Evolutionary conservation across 163 green algal genomes (phyloP), one percentile per base, ranked within the genome.

Genomic region (Smithsoniella earleae): DNA sequence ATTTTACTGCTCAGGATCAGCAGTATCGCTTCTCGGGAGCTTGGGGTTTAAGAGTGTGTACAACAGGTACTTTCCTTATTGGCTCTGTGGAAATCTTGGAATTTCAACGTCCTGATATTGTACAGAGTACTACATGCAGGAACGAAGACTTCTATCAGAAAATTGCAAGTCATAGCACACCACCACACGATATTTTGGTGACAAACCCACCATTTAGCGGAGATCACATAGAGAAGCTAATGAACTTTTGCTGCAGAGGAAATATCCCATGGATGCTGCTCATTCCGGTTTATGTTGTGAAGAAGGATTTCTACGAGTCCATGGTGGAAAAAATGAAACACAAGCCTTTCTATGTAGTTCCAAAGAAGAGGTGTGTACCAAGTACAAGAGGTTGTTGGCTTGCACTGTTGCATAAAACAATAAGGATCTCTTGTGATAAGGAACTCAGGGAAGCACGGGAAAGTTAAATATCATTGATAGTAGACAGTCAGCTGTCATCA

Each of bases 61-160:
- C 58, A 69, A 69, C n/a, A n/a, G n/a, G n/a, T n/a, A n/a, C n/a
- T n/a, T n/a, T n/a, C n/a, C n/a, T n/a, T n/a, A n/a, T n/a, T n/a
- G n/a, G n/a, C n/a, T n/a, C n/a, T n/a, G n/a, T n/a, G n/a, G n/a
- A n/a, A n/a, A n/a, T n/a, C n/a, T n/a, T n/a, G n/a, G n/a, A n/a
- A n/a, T n/a, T n/a, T n/a, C n/a, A n/a, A n/a, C n/a, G n/a, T n/a
- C n/a, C n/a, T n/a, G n/a, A n/a, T n/a, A n/a, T n/a, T n/a, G n/a
- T n/a, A n/a, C n/a, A n/a, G n/a, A n/a, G n/a, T n/a, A n/a, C n/a
- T n/a, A n/a, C n/a, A 54, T 55, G 64, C 64, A 74, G 64, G 31
- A 74, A 74, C 34, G 64, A 74, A 74, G 64, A 74, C 37, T 74
- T 74, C 33, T 74, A 74, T 18, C 22, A 52, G 64, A 55, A 62